Conservation (phyloP, 768 basidiomycete genomes). For the Mycena maculata region DNA sequence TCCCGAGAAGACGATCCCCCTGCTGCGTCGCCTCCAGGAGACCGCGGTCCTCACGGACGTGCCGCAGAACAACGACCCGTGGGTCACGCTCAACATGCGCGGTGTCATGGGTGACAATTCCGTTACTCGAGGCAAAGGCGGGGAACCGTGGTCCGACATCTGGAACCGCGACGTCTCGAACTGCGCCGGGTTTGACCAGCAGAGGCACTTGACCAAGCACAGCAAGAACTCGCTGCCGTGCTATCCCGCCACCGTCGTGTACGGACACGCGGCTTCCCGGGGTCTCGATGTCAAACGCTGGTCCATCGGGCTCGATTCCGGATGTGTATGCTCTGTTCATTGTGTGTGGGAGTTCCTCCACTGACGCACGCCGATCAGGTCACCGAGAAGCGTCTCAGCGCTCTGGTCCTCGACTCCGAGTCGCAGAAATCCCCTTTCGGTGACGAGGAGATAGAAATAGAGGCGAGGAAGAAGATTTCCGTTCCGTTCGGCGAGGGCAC, state of each 20-base stretch:
- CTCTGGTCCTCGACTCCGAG: slow-evolving; percentile 21
- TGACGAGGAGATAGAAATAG: slow-evolving; percentile 26
- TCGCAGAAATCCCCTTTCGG: slow-evolving; percentile 9
- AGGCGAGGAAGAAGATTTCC: slow-evolving; percentile 37
- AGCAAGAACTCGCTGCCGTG: slow-evolving; percentile 60
- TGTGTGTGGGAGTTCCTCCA: background rate
- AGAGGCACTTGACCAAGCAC: slow-evolving; percentile 31
- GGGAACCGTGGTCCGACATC: slow-evolving; percentile 78
- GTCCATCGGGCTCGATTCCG: slow-evolving; percentile 88
- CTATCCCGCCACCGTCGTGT: slow-evolving; percentile 81
- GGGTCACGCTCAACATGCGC: slow-evolving; percentile 81
- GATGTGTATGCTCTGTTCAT: slow-evolving; percentile 64
- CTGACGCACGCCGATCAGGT: background rate
- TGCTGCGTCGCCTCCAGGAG: slow-evolving; percentile 73
- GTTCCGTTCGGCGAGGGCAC: slow-evolving; percentile 70
- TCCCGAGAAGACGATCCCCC: slow-evolving; percentile 33
- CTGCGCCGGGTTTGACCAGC: slow-evolving; percentile 63
- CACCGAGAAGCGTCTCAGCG: background rate
- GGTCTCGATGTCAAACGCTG: slow-evolving; percentile 87
- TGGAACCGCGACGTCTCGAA: slow-evolving; percentile 77
- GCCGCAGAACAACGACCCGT: slow-evolving; percentile 83
- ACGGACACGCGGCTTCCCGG: slow-evolving; percentile 86
- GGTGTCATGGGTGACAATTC: slow-evolving; percentile 57
- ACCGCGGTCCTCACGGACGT: slow-evolving; percentile 71
- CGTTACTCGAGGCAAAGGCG: slow-evolving; percentile 60